A percentile compares a stretch with the other conserved stretches of the same genome.
These are phyloP conservation scores for Pichia membranifaciens DNA, from an alignment of 805 yeast genomes.

Conservation along the genomic window DNA sequence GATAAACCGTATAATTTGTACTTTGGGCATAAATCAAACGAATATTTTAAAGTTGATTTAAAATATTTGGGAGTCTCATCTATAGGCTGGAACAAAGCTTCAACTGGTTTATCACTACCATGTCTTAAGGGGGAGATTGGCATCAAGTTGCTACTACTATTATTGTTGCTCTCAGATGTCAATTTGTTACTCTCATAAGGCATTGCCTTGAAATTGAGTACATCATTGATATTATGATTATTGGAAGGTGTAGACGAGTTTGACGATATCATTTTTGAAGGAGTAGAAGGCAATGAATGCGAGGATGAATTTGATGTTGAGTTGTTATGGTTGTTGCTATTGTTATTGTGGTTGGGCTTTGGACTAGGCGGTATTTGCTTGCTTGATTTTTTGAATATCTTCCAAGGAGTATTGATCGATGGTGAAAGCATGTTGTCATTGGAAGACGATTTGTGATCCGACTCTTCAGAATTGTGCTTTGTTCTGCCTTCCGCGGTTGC, in stretches of 20 bases:
- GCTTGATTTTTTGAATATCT: constrained; percentile 9
- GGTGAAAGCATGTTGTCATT: constrained; percentile 1
- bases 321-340: not conserved
- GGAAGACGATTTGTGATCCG: not conserved
- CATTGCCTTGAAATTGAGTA: constrained; percentile 30
- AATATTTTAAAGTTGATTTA: constrained; percentile 56
- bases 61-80: constrained; percentile 37
- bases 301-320: not conserved
- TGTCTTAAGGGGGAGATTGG: constrained; percentile 9
- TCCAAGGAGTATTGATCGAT: constrained; percentile 8
- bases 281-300: constrained; percentile 3
- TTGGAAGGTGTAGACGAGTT: constrained; percentile 2
- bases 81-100: constrained; percentile 12
- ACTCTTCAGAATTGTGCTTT: not conserved
- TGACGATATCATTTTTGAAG: constrained; percentile 10
- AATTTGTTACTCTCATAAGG: constrained; percentile 26
- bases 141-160: not conserved
- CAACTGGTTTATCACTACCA: not conserved
- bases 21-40: constrained; percentile 45
- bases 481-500: not conserved
- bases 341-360: not conserved
- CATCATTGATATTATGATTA: constrained; percentile 9
- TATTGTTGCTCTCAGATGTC: not conserved
- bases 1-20: constrained; percentile 36
- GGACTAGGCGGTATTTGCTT: constrained; percentile 5